phyloP scores from a whole-genome alignment of 1,139 yeast genomes.

The Arxiozyma bovina region DNA sequence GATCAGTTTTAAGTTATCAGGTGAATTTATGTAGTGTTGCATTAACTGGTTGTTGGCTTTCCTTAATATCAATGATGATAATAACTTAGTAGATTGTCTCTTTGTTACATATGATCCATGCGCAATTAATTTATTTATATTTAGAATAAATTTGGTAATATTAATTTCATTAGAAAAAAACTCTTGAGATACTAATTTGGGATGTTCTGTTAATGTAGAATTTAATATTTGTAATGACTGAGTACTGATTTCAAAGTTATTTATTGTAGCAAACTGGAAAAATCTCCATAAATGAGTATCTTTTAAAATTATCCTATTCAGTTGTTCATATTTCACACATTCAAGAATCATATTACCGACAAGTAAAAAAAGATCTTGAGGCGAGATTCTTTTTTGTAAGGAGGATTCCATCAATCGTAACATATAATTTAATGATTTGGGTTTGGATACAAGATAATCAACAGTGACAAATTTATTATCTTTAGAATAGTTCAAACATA shows the following conservation, averaged over 20 bases:
- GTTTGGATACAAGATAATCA: slow-evolving; percentile 64
- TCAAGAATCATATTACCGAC: slow-evolving; percentile 79
- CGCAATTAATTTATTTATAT: slow-evolving; percentile 60
- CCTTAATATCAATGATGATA: slow-evolving; percentile 67
- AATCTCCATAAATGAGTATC: slow-evolving; percentile 68
- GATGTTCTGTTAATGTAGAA: slow-evolving; percentile 63
- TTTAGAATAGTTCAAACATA: slow-evolving; percentile 69
- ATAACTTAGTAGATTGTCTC: slow-evolving; percentile 75
- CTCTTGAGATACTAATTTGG: slow-evolving; percentile 51
- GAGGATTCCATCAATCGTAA: slow-evolving; percentile 62
- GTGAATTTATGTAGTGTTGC: slow-evolving; percentile 68
- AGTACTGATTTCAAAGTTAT: slow-evolving; percentile 81
- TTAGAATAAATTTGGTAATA: slow-evolving; percentile 46
- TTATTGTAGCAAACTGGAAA: slow-evolving; percentile 66
- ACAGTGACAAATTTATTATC: slow-evolving; percentile 79
- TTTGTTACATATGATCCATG: slow-evolving; percentile 84
- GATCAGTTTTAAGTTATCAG: slow-evolving; percentile 72
- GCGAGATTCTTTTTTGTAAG: slow-evolving; percentile 16
- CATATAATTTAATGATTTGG: slow-evolving; percentile 54
- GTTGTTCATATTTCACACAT: slow-evolving; percentile 69
- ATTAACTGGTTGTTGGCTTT: slow-evolving; percentile 65
- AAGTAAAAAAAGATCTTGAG: slow-evolving; percentile 56
- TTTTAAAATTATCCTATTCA: slow-evolving; percentile 51
- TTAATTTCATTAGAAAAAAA: slow-evolving; percentile 48
- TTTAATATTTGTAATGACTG: slow-evolving; percentile 74